A percentile compares a stretch with the other conserved stretches of the same genome.
These are phyloP conservation scores for Magnaporthales sp. DNA, from an alignment of 2,329 filamentous ascomycete genomes.

Conservation along the genomic window DNA sequence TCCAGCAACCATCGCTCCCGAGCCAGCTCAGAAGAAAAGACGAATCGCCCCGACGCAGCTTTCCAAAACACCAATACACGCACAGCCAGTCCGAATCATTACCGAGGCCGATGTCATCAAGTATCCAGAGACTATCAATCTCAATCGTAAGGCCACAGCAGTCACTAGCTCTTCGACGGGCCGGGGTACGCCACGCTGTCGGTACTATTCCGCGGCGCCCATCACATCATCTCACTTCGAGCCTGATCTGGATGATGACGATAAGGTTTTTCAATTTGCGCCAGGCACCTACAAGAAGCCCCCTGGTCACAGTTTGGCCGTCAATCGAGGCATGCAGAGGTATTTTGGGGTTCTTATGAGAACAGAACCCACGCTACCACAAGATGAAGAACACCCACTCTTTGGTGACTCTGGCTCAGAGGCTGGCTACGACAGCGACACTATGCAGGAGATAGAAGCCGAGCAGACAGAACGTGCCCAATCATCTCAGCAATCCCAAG, in stretches of 20 bases:
- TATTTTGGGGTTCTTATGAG: neutral
- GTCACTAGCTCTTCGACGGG: neutral
- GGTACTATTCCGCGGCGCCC: neutral
- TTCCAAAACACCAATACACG: conserved; percentile 1
- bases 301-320: neutral
- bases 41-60: conserved; percentile 17
- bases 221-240: neutral
- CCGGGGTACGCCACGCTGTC: neutral
- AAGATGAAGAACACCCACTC: conserved; percentile 32
- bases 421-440: conserved; percentile 27
- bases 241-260: neutral
- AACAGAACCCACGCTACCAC: neutral
- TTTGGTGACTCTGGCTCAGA: conserved; percentile 47
- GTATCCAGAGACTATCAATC: neutral
- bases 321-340: neutral
- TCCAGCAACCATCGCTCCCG: neutral
- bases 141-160: neutral
- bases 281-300: neutral
- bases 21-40: conserved; percentile 19
- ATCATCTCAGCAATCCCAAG: conserved; percentile 15
- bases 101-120: neutral
- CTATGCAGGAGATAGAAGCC: conserved; percentile 47
- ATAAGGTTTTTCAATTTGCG: neutral
- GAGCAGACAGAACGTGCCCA: conserved; percentile 32
- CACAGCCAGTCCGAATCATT: neutral